phyloP scores from a whole-genome alignment of 129 eudicot genomes.

The Calendula officinalis region DNA sequence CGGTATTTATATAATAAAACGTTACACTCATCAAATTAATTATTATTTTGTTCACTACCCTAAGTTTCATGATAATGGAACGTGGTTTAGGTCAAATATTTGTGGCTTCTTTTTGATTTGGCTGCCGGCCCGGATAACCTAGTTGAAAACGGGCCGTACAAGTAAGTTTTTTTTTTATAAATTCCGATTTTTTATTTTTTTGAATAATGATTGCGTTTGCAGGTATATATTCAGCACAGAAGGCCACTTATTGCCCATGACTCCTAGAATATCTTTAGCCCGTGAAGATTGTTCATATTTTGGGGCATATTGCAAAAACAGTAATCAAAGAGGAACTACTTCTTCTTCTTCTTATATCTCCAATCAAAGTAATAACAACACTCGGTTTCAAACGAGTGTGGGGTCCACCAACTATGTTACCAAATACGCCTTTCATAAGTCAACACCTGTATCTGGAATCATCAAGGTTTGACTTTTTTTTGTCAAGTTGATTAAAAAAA shows the following conservation, averaged over 20 bases:
- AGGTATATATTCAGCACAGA: conserved; percentile 94
- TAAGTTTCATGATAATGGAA: not conserved
- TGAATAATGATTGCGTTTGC: conserved; percentile 1
- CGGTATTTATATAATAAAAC: conserved; percentile 41
- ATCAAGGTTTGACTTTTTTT: conserved; percentile 53
- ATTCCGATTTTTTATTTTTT: not conserved
- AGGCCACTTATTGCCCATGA: conserved; percentile 86
- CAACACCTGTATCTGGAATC: conserved; percentile 48
- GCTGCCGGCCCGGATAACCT: conserved; percentile 94
- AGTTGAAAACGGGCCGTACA: conserved; percentile 95
- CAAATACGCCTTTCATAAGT: conserved; percentile 33
- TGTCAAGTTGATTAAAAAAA: too few relatives aligned
- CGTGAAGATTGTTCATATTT: conserved; percentile 74
- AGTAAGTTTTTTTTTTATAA: conserved; percentile 40
- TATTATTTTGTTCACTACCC: not conserved
- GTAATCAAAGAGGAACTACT: conserved; percentile 30
- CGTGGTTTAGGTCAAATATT: conserved; percentile 66
- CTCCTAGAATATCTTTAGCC: conserved; percentile 81
- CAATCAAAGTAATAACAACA: conserved; percentile 38
- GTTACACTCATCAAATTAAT: not conserved
- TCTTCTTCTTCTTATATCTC: conserved; percentile 33
- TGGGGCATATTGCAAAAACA: conserved; percentile 68
- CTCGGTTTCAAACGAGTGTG: conserved; percentile 37
- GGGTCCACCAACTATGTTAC: conserved; percentile 41
- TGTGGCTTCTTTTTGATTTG: conserved; percentile 96